Base-by-base conservation (phyloP, 495 filamentous ascomycete species). In the Terfezia boudieri region DNA sequence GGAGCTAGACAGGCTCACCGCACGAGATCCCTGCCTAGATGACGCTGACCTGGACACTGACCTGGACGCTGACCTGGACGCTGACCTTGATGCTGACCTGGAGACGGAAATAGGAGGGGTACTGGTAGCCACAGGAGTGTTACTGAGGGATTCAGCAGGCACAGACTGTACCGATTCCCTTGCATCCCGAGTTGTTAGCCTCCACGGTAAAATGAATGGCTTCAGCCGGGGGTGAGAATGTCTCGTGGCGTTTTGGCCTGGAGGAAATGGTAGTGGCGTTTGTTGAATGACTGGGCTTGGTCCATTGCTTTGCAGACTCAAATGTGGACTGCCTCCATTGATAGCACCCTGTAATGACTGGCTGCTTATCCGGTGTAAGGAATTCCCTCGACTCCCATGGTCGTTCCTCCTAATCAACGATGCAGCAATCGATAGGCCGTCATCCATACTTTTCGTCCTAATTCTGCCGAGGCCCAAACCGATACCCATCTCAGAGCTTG, bases 331-430 rank as follows among this genome's bases (percentile, higher is more conserved):
- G 7, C 26, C 26, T 32, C 26, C 26, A 2, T 32, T 32, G 7
- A 32, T 32, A 32, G 26, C 26, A 32, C 26, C 26, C 7, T 32
- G 26, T 32, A 32, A 2, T 14, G 41, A 46, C 12, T 14, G 14
- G 41, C 26, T 53, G 48, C 35, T 50, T 12, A 5, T 50, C 36
- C 16, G 53, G 43, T 16, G 52, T 23, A 52, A 49, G 8, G 37
- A 38, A 36, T 56, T 58, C 26, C 57, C 49, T 17, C 20, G 16
- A 54, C 57, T 52, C 11, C 53, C 51, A 32, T 32, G 26, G 26
- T 32, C 26, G 26, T 2, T 32, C 11, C 53, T 57, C 17, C 56
- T 37, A 6, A 57, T 57, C 4, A 54, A 51, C 8, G 58, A 57
- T 46, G 53, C 54, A 9, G 53, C 58, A 36, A 51, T 41, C 8